A percentile compares a stretch with the other conserved stretches of the same genome.
Evolutionary conservation across 805 yeast genomes (phyloP).

Genomic region (Pichia occidentalis): DNA sequence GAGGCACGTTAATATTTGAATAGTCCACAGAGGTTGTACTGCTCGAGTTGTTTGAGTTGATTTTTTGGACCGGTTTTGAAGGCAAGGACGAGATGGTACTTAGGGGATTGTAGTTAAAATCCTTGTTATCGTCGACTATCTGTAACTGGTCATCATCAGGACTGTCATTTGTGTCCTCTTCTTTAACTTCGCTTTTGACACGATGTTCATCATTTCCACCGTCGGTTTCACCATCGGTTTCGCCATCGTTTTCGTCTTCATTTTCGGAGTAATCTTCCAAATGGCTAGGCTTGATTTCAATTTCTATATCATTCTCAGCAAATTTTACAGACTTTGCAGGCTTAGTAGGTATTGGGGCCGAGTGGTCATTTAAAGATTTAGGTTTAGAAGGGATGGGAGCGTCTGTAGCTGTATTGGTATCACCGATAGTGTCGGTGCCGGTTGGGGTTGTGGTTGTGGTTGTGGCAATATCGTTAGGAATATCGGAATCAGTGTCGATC

Average conservation of each 20-base stretch:
- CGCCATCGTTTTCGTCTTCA: too few relatives aligned
- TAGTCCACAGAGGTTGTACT: background rate
- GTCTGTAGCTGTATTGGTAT: background rate
- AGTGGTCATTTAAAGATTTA: too few relatives aligned
- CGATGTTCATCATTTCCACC: background rate
- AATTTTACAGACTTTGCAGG: too few relatives aligned
- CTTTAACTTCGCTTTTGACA: too few relatives aligned
- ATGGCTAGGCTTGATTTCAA: too few relatives aligned
- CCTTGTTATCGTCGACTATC: constrained; percentile 5
- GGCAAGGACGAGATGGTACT: background rate
- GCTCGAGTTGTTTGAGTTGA: background rate
- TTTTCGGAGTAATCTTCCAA: too few relatives aligned
- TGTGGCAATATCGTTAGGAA: background rate
- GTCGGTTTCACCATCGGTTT: too few relatives aligned
- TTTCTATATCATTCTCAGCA: too few relatives aligned
- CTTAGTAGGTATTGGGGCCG: too few relatives aligned
- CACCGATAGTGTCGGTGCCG: constrained; percentile 11
- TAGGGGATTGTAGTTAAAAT: constrained; percentile 2
- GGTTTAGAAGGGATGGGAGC: constrained; percentile 2
- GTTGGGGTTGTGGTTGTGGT: constrained; percentile 1
- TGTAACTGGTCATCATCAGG: background rate
- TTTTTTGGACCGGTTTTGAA: background rate
- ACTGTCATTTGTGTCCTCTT: too few relatives aligned
- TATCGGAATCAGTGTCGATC: background rate
- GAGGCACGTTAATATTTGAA: constrained; percentile 30